Percentiles rank a stretch among this genome's conserved stretches.
These are phyloP conservation scores for Yarrowia galli DNA, from an alignment of 1,139 yeast species.

Conservation along the genomic window DNA sequence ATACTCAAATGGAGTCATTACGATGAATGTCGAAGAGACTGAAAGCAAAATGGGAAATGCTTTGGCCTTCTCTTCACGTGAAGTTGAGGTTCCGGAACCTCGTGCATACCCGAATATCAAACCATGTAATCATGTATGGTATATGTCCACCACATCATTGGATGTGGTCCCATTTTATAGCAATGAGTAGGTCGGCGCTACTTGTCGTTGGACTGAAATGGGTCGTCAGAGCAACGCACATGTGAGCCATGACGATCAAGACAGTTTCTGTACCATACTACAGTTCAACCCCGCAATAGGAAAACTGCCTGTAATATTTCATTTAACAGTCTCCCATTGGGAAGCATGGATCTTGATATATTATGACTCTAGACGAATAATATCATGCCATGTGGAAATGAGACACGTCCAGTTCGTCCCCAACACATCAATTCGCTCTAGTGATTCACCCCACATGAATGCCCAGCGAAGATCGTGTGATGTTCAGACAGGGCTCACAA, in stretches of 20 bases:
- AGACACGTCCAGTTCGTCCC: neutral
- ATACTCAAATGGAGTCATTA: no score
- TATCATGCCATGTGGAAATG: neutral
- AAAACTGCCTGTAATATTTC: no score
- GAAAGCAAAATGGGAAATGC: neutral
- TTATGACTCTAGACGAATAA: neutral
- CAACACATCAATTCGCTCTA: neutral
- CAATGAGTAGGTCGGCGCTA: neutral
- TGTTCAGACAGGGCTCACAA: neutral
- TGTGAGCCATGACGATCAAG: neutral
- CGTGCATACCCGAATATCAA: constrained; percentile 13
- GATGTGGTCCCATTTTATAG: constrained; percentile 25
- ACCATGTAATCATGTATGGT: constrained; percentile 20
- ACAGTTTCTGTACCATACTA: no score
- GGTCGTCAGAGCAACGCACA: neutral
- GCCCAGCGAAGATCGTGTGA: constrained; percentile 6
- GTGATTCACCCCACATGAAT: neutral
- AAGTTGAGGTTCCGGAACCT: neutral
- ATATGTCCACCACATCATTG: constrained; percentile 20
- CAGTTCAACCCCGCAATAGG: no score
- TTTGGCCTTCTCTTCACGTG: neutral
- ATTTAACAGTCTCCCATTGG: neutral
- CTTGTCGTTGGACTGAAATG: neutral
- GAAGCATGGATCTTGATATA: neutral
- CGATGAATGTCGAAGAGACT: neutral